Evolutionary conservation across 306 rosid genomes (phyloP).

Genomic region (Coriaria nepalensis): DNA sequence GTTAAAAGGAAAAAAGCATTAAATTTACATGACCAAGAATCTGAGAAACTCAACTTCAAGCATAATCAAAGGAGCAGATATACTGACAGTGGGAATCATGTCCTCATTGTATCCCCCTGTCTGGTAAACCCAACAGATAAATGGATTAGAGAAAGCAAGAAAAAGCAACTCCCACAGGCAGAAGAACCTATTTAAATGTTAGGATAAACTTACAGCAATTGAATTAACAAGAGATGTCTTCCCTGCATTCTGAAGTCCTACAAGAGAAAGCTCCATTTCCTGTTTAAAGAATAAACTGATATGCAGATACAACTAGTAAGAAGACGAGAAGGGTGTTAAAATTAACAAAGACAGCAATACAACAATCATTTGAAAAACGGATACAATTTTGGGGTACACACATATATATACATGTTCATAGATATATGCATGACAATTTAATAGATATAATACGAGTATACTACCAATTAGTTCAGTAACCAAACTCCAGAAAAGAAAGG

Average conservation of each 20-base stretch:
- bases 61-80: slow-evolving; percentile 8
- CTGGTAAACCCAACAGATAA: slow-evolving; percentile 40
- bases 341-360: not conserved
- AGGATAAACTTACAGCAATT: slow-evolving; percentile 66
- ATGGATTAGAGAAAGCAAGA: slow-evolving; percentile 19
- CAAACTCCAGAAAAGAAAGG: too few relatives aligned
- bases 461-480: too few relatives aligned
- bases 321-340: not conserved
- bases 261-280: slow-evolving; percentile 94
- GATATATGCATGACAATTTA: too few relatives aligned
- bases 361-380: too few relatives aligned
- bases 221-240: slow-evolving; percentile 80
- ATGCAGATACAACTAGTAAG: slow-evolving; percentile 3
- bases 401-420: too few relatives aligned
- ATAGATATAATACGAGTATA: too few relatives aligned
- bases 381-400: too few relatives aligned
- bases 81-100: slow-evolving; percentile 94
- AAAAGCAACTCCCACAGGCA: slow-evolving; percentile 3
- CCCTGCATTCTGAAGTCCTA: slow-evolving; percentile 97
- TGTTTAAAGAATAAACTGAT: slow-evolving; percentile 78
- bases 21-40: not conserved
- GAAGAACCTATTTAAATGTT: slow-evolving; percentile 5
- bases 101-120: slow-evolving; percentile 92
- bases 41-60: not conserved
- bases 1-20: slow-evolving; percentile 2